Percentiles rank a stretch among this genome's conserved stretches.
phyloP scores from a whole-genome alignment of 2,329 filamentous ascomycete genomes.

The Aspergillus sp. region DNA sequence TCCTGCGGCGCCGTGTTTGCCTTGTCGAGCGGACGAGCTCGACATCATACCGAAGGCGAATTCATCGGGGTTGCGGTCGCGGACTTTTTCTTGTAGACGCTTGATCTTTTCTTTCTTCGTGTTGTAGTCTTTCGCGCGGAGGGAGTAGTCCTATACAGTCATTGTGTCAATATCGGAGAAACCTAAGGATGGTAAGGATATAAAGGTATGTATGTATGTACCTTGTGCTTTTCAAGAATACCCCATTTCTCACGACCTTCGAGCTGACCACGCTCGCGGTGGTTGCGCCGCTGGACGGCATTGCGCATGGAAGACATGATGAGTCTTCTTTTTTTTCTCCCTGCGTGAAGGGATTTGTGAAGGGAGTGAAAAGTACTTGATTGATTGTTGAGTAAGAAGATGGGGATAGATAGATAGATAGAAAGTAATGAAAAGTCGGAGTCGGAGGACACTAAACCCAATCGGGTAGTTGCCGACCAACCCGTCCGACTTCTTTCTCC shows the following conservation, averaged over 20 bases:
- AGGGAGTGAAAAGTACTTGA: neutral
- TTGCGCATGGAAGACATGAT: slow-evolving; percentile 62
- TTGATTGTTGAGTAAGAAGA: neutral
- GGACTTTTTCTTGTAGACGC: slow-evolving; percentile 60
- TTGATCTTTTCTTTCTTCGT: slow-evolving; percentile 62
- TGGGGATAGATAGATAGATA: too few relatives aligned
- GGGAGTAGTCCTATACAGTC: slow-evolving; percentile 59
- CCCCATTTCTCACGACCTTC: slow-evolving; percentile 81
- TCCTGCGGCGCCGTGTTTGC: slow-evolving; percentile 44
- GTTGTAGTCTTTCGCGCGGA: slow-evolving; percentile 66
- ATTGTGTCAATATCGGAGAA: too few relatives aligned
- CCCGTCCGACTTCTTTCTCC: neutral
- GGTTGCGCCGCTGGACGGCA: slow-evolving; percentile 75
- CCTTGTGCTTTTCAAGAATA: slow-evolving; percentile 94
- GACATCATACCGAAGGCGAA: slow-evolving; percentile 68
- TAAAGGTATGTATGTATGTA: slow-evolving; percentile 47
- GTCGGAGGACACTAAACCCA: slow-evolving; percentile 2
- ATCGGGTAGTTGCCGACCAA: neutral
- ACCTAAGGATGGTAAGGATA: too few relatives aligned
- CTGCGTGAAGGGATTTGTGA: neutral
- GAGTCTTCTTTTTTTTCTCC: neutral
- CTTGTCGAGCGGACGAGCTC: slow-evolving; percentile 44
- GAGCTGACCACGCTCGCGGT: slow-evolving; percentile 87
- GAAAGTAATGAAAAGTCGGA: slow-evolving; percentile 8
- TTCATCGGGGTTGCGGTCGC: slow-evolving; percentile 66